These are phyloP conservation scores for Laetiporus sulphureus DNA, from an alignment of 1,284 basidiomycete species.

Conservation along the genomic window DNA sequence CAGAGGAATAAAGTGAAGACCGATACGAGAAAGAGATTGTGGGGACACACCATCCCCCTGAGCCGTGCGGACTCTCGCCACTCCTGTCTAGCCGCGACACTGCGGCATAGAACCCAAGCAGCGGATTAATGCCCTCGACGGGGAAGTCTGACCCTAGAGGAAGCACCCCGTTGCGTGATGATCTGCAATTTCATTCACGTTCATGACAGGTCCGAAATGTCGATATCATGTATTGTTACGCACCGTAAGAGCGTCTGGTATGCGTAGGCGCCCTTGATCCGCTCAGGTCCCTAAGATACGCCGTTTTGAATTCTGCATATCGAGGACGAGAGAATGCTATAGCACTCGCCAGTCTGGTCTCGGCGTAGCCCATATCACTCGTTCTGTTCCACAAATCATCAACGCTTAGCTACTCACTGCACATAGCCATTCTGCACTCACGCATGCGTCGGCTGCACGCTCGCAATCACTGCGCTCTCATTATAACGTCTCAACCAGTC, in stretches of 20 bases:
- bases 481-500: not conserved
- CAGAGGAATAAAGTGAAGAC: too few relatives aligned
- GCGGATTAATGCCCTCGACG: conserved; percentile 76
- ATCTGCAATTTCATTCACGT: conserved; percentile 27
- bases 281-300: conserved; percentile 57
- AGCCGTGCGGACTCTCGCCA: conserved; percentile 79
- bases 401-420: not conserved
- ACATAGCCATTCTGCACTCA: conserved; percentile 29
- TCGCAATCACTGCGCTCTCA: conserved; percentile 67
- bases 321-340: not conserved
- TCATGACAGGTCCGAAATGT: too few relatives aligned
- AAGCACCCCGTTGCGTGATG: conserved; percentile 48
- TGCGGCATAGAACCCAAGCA: conserved; percentile 84
- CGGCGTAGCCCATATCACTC: conserved; percentile 90
- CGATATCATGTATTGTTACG: conserved; percentile 23
- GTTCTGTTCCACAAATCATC: conserved; percentile 40
- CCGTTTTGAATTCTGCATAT: not conserved
- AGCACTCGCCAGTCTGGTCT: conserved; percentile 58
- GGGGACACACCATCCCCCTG: conserved; percentile 62
- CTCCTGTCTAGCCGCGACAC: conserved; percentile 63
- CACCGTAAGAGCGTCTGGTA: conserved; percentile 75
- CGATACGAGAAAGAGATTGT: too few relatives aligned
- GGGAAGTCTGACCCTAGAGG: conserved; percentile 91
- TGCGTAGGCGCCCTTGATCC: conserved; percentile 84
- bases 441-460: conserved; percentile 92